Conservation (phyloP, 2,329 filamentous ascomycete species). For the Stagonosporopsis tanaceti region DNA sequence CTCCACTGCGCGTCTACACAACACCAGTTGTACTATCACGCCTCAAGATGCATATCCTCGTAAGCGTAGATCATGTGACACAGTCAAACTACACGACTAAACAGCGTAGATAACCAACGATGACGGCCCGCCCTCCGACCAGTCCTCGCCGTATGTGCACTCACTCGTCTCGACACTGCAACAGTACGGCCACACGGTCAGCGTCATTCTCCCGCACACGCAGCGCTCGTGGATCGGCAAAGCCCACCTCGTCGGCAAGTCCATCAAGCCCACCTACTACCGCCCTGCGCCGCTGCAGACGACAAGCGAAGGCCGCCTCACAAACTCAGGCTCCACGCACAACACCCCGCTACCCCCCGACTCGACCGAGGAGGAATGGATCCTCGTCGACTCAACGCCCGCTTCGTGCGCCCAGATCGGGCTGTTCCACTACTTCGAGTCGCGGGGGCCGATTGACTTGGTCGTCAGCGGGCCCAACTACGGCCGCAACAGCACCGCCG, state of each 20-base stretch:
- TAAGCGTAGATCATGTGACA: conserved; percentile 18
- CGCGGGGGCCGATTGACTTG: conserved; percentile 55
- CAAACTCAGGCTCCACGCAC: conserved; percentile 50
- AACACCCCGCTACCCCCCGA: conserved; percentile 41
- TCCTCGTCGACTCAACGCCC: conserved; percentile 60
- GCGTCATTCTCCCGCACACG: conserved; percentile 86
- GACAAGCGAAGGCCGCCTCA: conserved; percentile 40
- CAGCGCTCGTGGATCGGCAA: conserved; percentile 99
- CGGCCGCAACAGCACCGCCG: conserved; percentile 59
- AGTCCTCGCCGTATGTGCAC: conserved; percentile 60
- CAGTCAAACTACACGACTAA: conserved; percentile 1
- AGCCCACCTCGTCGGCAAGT: conserved; percentile 92
- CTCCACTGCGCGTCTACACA: conserved; percentile 8
- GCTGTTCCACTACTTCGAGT: conserved; percentile 56
- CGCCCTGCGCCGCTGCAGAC: conserved; percentile 67
- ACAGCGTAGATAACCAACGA: conserved; percentile 58
- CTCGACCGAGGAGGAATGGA: conserved; percentile 56
- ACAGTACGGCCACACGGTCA: conserved; percentile 81
- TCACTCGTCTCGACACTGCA: conserved; percentile 56
- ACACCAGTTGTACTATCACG: conserved; percentile 11
- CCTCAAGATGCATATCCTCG: conserved; percentile 50
- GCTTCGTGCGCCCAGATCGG: conserved; percentile 60
- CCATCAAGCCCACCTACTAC: conserved; percentile 85
- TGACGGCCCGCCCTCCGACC: conserved; percentile 59
- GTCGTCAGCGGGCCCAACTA: conserved; percentile 61